Evolutionary conservation across 140 eudicot genomes (phyloP), one percentile per base, ranked within the genome.

Genomic region (Artemisia princeps): DNA sequence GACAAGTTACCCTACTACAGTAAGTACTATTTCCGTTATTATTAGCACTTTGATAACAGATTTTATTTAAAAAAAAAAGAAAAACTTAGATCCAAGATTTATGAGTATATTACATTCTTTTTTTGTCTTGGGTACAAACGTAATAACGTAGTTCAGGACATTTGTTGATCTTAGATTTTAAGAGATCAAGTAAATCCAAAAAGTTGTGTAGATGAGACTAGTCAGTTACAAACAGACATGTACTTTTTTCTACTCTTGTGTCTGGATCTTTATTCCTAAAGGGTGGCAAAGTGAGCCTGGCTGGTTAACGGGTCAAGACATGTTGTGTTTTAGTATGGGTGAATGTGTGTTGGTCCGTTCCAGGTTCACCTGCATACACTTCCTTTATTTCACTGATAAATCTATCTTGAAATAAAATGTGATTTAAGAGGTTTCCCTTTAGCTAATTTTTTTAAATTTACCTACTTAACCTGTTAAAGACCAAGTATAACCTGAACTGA

Each of bases 1-100:
- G 53, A 80, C 95, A 54, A 80, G 81, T 42, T 72, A 74, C 79
- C 98, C 96, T 37, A 78, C 83, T 10, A 92, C 96, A 66, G 98
- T 88, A 78, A 28, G 84, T 52, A 42, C 69, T 45, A 6, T 17
- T 59, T 12, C 61, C 11, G 45, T 70, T 45, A 10, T 28, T 9
- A 24, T 46, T 13, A 26, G 13, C 58, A 3, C 55, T 52, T 28
- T n/a, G 46, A 24, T 72, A 52, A 15, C 15, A 20, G 6, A 28
- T 3, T 28, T n/a, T n/a, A n/a, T n/a, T n/a, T n/a, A n/a, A n/a
- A n/a, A n/a, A n/a, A n/a, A n/a, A n/a, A n/a, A n/a, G n/a, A n/a
- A n/a, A n/a, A 17, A 17, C 23, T 9, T 1, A 8, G 15, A 59
- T 19, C 11, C 7, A 0, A 51, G 7, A 49, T 23, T 60, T 30